Evolutionary conservation across 192 early-diverging fungal genomes (phyloP), one percentile per base, ranked within the genome.

Genomic region (Coemansia sp.): DNA sequence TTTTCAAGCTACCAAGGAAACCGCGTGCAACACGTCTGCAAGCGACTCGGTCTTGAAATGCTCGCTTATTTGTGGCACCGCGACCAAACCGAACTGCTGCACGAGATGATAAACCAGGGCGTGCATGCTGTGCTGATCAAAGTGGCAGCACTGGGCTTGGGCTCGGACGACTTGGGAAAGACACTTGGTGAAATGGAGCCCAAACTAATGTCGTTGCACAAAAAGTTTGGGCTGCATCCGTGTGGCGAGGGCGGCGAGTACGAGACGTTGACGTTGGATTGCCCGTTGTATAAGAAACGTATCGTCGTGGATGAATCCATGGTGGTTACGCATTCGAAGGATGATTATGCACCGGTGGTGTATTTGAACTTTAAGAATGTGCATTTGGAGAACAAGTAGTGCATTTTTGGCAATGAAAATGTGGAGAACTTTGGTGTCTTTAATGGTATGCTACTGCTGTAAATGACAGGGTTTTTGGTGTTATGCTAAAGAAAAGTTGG

Each of bases 231-330:
- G 25, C 59, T 92, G 25, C 90, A 99, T 73, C 83, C 94, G 5
- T 97, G 95, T 64, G 97, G 97, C 31, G 97, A 99, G 78, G 97
- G 97, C 57, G 97, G 97, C 23, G 97, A 99, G 78, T 99, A 90
- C 67, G 97, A 99, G 66, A 91, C 95, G 4, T 84, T 97, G 55
- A 94, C 93, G 0, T 67, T 97, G 37, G 94, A 99, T 63, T 94
- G 90, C 60, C 96, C 96, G 3, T 62, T 99, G 23, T 99, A 95
- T 66, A 88, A 87, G 48, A 89, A 86, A 54, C 83, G 90, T 8
- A 89, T 99, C 59, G 82, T 91, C 3, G 57, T 84, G 15, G 89
- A 91, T 28, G 87, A 93, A 56, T 80, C 82, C 0, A 85, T 93
- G 58, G 78, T 75, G 0, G 74, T 95, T 9, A 75, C 86, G 14